phyloP scores from a whole-genome alignment of 2,329 filamentous ascomycete genomes.

The Ilyonectria sp. region DNA sequence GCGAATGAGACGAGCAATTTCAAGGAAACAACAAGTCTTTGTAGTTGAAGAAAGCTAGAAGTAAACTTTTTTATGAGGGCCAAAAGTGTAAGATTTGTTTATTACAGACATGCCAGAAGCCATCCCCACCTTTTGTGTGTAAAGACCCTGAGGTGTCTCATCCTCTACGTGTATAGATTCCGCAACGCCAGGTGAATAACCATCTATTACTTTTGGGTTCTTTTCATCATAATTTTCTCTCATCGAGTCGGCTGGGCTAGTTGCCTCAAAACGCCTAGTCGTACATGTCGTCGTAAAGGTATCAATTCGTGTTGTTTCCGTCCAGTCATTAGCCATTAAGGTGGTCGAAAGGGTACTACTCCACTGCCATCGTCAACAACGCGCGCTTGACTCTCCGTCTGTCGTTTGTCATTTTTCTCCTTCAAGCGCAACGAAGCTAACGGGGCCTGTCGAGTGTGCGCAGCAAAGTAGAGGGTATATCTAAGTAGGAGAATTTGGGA shows the following conservation, averaged over 20 bases:
- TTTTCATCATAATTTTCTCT: conserved; percentile 17
- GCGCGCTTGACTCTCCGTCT: conserved; percentile 4
- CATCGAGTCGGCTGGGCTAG: not conserved
- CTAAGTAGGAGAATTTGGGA: conserved; percentile 52
- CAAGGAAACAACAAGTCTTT: conserved; percentile 5
- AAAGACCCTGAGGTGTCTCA: conserved; percentile 40
- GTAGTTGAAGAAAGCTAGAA: conserved; percentile 20
- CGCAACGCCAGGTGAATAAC: conserved; percentile 43
- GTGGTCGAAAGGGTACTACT: conserved; percentile 26
- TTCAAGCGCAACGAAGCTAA: conserved; percentile 18
- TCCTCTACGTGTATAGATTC: conserved; percentile 37
- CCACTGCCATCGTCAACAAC: conserved; percentile 9
- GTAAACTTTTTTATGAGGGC: conserved; percentile 18
- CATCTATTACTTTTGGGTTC: conserved; percentile 29
- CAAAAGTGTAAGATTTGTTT: conserved; percentile 9
- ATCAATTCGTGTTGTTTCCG: conserved; percentile 46
- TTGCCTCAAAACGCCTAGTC: conserved; percentile 27
- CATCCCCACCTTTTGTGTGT: conserved; percentile 11
- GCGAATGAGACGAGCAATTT: not conserved
- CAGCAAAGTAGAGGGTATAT: conserved; percentile 1
- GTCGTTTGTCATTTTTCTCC: conserved; percentile 10
- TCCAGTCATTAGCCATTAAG: conserved; percentile 52
- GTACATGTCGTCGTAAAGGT: conserved; percentile 47
- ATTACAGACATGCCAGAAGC: conserved; percentile 4
- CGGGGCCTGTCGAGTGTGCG: conserved; percentile 17